Conservation (phyloP, 2,329 filamentous ascomycete species). For the Rutstroemia sp. region DNA sequence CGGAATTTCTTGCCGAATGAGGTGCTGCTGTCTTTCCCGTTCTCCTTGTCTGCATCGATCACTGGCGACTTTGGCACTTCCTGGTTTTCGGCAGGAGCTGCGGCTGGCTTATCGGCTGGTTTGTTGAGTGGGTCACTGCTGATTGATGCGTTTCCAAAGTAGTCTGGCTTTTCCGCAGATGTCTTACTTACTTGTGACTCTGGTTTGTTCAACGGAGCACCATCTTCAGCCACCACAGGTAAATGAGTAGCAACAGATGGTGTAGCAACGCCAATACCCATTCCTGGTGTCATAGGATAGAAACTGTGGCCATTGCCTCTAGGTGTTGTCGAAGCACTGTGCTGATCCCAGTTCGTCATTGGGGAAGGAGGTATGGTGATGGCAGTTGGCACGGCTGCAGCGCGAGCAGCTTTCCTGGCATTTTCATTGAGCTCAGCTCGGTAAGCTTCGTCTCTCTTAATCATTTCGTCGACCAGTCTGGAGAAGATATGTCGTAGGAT, state of each 20-base stretch:
- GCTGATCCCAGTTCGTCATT: constrained; percentile 30
- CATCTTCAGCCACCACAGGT: constrained; percentile 43
- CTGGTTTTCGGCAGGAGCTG: constrained; percentile 25
- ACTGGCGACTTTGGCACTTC: constrained; percentile 40
- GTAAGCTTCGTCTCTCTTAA: constrained; percentile 68
- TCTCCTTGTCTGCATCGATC: constrained; percentile 42
- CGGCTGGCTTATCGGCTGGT: constrained; percentile 31
- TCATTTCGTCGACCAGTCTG: constrained; percentile 82
- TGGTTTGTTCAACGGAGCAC: constrained; percentile 46
- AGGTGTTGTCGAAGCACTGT: constrained; percentile 47
- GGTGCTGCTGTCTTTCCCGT: constrained; percentile 50
- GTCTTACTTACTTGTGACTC: constrained; percentile 49
- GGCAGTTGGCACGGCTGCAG: constrained; percentile 41
- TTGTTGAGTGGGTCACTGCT: constrained; percentile 39
- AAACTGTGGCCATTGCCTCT: constrained; percentile 51
- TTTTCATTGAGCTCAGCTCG: constrained; percentile 61
- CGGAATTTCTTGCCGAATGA: constrained; percentile 81
- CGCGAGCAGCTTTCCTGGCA: constrained; percentile 50
- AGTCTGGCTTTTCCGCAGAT: constrained; percentile 62
- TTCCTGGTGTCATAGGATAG: constrained; percentile 59
- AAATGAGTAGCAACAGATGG: constrained; percentile 40
- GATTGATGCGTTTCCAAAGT: constrained; percentile 60
- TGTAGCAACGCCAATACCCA: constrained; percentile 72
- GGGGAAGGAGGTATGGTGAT: constrained; percentile 48
- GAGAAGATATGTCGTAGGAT: constrained; percentile 87